Evolutionary conservation across 352 stramenopile genomes (phyloP), one percentile per base, ranked within the genome.

Genomic region (Globisporangium orthogonon): DNA sequence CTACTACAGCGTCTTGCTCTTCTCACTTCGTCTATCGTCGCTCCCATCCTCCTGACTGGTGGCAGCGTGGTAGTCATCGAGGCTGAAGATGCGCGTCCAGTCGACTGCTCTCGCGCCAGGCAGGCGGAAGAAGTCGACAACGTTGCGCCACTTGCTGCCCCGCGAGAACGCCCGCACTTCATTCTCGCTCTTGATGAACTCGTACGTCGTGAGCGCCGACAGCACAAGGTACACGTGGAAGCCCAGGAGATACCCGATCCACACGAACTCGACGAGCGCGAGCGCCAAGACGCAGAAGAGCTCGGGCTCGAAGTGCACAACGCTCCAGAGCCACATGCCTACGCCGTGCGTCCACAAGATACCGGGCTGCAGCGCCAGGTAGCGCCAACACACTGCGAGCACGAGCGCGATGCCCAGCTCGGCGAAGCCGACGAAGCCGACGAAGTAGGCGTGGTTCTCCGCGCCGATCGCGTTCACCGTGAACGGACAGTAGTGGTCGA

Each of bases 391-490:
- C 0, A 68, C 65, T 10, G 78, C 29, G 13, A 90, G 61, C 45
- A 75, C 69, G 40, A 89, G 46, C 28, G 51, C 61, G 56, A 92
- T 90, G 3, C 70, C 77, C 10, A 75, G 17, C 14, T 88, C 83
- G 17, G 76, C 73, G 29, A 71, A 88, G 49, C 88, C 64, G 35
- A 98, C 70, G 71, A 99, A 98, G 4, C 78, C 64, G 40, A 98
- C 71, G 66, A 99, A 99, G 49, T 75, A 90, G 45, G 77, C 63
- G 74, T 99, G 93, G 78, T 99, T 99, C 35, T 87, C 74, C 40
- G 89, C 78, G 11, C 95, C 97, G 50, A 99, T 89, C 58, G 93
- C 98, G 76, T 95, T 98, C 46, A 89, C 85, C 39, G 89, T 83
- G 56, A 91, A 94, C 11, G 84, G 84, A 28, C 84, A 94, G 56